Base-by-base conservation (phyloP, 208 protist genomes). In the Herpetomonas tarakana region DNA sequence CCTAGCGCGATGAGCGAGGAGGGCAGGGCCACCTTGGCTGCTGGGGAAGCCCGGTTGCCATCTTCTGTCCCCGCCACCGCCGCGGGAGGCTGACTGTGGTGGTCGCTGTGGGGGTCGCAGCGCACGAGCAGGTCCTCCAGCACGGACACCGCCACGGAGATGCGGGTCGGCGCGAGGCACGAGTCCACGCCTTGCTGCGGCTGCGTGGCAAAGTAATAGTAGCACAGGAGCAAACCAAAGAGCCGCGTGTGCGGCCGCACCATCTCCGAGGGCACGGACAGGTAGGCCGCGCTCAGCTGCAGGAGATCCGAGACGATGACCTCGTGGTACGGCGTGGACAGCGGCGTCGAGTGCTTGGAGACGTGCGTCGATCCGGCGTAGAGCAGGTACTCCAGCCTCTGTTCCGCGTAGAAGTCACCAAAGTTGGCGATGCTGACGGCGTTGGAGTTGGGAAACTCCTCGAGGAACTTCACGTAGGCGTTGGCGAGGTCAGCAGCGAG, bases 181-280 rank as follows among this genome's bases (percentile, higher is more conserved):
- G 46, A 46, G 19, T 26, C 25, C n/a, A 21, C 54, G 30, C 28
- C 35, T 12, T 35, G 21, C 16, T 52, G 45, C 0, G 78, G 87
- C 70, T 93, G 87, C 6, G 83, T 91, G 62, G 66, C 19, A 59
- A 78, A 88, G 9, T 91, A 29, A 28, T 85, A 81, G 41, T 85
- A 87, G 1, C 58, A 41, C 21, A 89, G 55, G 46, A 89, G 71
- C 9, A 93, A 31, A 2, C 74, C 83, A 69, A 93, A 93, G 9
- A 63, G 70, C 18, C 71, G 87, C 21, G 67, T 73, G 3, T 71
- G 63, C 0, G 81, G 76, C 1, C 28, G 46, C n/a, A 58, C 68
- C 22, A 74, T 55, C 11, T 64, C 72, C 11, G 50, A 29, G 0
- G 83, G 83, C 18, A 93, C 28, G 19, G 65, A 65, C n/a, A 93